phyloP scores from a whole-genome alignment of 345 rosid genomes.

The Xanthoceras sorbifolium region DNA sequence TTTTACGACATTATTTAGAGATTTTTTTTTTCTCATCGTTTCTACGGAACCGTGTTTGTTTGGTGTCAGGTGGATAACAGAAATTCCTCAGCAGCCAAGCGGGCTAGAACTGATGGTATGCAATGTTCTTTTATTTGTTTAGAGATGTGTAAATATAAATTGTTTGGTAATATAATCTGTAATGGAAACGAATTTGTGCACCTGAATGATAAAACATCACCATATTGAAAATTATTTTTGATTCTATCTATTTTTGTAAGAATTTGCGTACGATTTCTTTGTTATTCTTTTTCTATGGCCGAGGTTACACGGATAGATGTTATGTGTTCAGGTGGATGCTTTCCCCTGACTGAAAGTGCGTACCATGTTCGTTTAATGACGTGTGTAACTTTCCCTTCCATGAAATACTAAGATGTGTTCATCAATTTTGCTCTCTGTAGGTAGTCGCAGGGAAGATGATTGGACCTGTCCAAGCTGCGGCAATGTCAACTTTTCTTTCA shows the following conservation, averaged over 20 bases:
- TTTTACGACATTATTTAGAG: background rate
- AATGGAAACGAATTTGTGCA: background rate
- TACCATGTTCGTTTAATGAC: background rate
- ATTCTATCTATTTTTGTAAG: background rate
- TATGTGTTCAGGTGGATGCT: background rate
- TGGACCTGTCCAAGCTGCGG: slow-evolving; percentile 99
- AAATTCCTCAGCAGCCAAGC: slow-evolving; percentile 94
- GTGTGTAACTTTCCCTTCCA: background rate
- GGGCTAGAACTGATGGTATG: slow-evolving; percentile 97
- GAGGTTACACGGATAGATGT: background rate
- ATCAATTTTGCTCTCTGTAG: slow-evolving; percentile 34
- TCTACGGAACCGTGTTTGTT: background rate
- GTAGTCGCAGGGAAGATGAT: slow-evolving; percentile 98
- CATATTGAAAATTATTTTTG: background rate
- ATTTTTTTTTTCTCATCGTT: background rate
- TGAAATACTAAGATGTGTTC: background rate
- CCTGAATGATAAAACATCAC: background rate
- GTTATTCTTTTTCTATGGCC: background rate
- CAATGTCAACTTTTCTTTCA: slow-evolving; percentile 92
- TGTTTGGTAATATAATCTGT: background rate
- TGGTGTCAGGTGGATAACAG: slow-evolving; percentile 81
- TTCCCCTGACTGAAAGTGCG: background rate
- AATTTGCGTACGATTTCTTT: background rate
- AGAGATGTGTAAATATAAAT: background rate
- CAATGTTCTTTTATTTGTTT: slow-evolving; percentile 1